Evolutionary conservation across 1,139 yeast genomes (phyloP).

Genomic region (Sugiyamaella paludigena): DNA sequence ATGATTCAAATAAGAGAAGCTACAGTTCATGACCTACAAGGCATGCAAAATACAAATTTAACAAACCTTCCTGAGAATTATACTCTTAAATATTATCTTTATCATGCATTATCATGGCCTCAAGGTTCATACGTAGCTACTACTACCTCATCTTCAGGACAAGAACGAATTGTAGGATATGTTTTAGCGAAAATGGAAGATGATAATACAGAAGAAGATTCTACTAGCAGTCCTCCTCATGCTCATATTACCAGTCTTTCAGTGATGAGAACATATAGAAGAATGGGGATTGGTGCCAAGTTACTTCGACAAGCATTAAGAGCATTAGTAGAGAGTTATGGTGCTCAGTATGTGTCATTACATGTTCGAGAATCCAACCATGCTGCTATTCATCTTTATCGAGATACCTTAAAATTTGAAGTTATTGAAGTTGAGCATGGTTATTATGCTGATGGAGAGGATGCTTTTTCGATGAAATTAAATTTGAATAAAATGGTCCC

Average conservation of each 20-base stretch:
- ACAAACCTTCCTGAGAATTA: conserved; percentile 94
- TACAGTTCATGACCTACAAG: conserved; percentile 79
- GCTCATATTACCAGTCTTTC: conserved; percentile 94
- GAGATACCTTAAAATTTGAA: conserved; percentile 78
- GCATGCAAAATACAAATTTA: conserved; percentile 94
- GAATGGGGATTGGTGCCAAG: conserved; percentile 93
- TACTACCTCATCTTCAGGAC: conserved; percentile 48
- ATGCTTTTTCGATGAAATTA: conserved; percentile 90
- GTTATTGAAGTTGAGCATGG: conserved; percentile 78
- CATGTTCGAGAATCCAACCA: conserved; percentile 93
- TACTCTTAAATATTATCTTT: conserved; percentile 86
- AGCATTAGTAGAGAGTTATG: conserved; percentile 78
- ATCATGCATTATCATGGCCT: conserved; percentile 95
- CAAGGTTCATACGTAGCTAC: conserved; percentile 96
- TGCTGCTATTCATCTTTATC: conserved; percentile 90
- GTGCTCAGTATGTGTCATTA: conserved; percentile 79
- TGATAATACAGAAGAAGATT: conserved; percentile 33
- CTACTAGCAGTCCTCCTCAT: conserved; percentile 59
- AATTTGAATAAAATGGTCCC: conserved; percentile 20
- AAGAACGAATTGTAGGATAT: conserved; percentile 85
- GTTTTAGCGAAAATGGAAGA: conserved; percentile 97
- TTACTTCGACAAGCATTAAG: conserved; percentile 77
- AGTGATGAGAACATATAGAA: conserved; percentile 92
- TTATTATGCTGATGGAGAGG: conserved; percentile 96
- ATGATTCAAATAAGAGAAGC: conserved; percentile 83